Evolutionary conservation across 148 eudicot species (phyloP).

Genomic region (Spergularia bocconei): DNA sequence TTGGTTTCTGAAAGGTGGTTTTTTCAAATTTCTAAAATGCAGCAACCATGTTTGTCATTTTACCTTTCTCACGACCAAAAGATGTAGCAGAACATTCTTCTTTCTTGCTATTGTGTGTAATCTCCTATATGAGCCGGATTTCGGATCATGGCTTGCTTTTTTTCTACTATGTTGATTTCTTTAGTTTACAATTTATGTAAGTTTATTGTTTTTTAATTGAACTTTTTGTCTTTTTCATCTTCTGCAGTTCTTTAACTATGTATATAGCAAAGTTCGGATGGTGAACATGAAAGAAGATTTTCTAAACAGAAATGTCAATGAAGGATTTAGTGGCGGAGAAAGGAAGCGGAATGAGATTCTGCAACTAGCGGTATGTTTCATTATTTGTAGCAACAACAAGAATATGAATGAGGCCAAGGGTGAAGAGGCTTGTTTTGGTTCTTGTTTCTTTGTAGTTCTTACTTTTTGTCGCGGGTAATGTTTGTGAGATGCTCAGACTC

Average conservation of each 20-base stretch:
- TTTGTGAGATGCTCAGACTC: background rate
- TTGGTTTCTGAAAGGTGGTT: too few species aligned
- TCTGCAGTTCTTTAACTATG: constrained; percentile 78
- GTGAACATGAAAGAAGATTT: constrained; percentile 94
- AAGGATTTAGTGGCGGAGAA: constrained; percentile 99
- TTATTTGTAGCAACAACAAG: background rate
- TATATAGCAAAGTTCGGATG: constrained; percentile 72
- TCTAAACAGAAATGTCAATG: constrained; percentile 92
- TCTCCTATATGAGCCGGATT: background rate
- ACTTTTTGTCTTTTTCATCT: background rate
- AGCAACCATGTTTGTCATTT: background rate
- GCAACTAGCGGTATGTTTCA: constrained; percentile 83
- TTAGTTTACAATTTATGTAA: background rate
- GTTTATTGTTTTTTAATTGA: background rate
- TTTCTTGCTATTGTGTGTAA: background rate
- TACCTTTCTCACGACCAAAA: background rate
- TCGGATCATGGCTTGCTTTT: background rate
- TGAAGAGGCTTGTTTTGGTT: constrained; percentile 7
- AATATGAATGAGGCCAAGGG: background rate
- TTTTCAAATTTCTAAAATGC: too few species aligned
- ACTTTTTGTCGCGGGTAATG: background rate
- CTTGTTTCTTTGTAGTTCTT: constrained; percentile 4
- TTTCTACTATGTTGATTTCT: background rate
- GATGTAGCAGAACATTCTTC: background rate
- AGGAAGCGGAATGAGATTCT: constrained; percentile 93